Percentiles rank a stretch among this genome's conserved stretches.
Conservation (phyloP, 768 basidiomycete species). For the Tricholoma sp. region DNA sequence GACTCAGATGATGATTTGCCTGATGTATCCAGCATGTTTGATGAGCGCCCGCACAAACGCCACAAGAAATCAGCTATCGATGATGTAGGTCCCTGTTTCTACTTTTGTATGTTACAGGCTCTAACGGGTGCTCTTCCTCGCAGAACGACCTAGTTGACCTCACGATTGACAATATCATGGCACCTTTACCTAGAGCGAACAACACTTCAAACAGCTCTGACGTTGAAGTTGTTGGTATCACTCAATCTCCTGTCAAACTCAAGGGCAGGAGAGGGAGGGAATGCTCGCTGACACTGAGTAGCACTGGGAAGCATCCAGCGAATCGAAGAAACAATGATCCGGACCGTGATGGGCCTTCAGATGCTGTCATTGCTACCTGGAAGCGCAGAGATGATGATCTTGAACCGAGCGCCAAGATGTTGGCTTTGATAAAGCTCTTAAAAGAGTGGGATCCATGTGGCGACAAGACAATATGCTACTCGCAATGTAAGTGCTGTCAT, state of each 20-base stretch:
- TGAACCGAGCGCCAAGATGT: constrained; percentile 69
- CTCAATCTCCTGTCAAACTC: background rate
- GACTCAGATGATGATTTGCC: constrained; percentile 53
- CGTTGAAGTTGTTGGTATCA: constrained; percentile 14
- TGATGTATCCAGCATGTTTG: constrained; percentile 38
- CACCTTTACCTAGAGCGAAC: constrained; percentile 8
- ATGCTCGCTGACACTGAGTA: constrained; percentile 12
- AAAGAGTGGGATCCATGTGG: constrained; percentile 54
- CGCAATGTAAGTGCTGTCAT: constrained; percentile 48
- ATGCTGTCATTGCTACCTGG: constrained; percentile 49
- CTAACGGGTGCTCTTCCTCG: constrained; percentile 2
- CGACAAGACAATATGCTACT: constrained; percentile 69
- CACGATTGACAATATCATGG: constrained; percentile 25
- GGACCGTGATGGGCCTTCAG: constrained; percentile 27
- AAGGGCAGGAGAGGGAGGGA: background rate
- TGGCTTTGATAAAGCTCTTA: constrained; percentile 48
- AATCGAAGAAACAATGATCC: constrained; percentile 13
- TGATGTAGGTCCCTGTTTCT: constrained; percentile 4
- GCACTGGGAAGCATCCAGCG: constrained; percentile 18
- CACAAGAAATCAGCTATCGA: constrained; percentile 23
- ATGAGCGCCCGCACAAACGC: constrained; percentile 26
- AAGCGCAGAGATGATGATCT: constrained; percentile 54
- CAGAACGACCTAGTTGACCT: constrained; percentile 17
- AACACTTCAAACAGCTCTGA: constrained; percentile 21
- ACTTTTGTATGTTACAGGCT: background rate